A percentile compares a stretch with the other conserved stretches of the same genome.
These are phyloP conservation scores for Flueggea neowawraea DNA, from an alignment of 441 rosid species.

Conservation along the genomic window DNA sequence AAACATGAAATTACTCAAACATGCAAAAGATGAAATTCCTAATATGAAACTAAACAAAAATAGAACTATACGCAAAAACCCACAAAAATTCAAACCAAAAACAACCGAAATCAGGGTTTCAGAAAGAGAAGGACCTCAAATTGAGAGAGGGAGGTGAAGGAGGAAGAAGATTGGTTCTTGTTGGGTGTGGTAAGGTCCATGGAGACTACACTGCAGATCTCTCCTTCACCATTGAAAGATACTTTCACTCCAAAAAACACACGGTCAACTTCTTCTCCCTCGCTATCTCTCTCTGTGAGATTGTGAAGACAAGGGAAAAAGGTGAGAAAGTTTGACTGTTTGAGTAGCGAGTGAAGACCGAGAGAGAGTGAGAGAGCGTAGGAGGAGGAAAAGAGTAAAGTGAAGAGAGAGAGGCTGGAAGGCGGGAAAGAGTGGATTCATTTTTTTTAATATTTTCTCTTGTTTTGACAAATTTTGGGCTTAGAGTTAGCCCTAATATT, in stretches of 20 bases:
- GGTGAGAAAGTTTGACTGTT: slow-evolving; percentile 22
- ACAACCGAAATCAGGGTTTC: background rate
- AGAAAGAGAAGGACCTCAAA: slow-evolving; percentile 34
- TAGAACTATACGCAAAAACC: no score
- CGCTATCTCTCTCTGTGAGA: background rate
- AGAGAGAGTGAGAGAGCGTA: no score
- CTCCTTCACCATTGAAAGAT: background rate
- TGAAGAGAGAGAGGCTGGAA: slow-evolving; percentile 25
- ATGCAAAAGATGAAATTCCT: no score
- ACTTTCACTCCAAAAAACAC: background rate
- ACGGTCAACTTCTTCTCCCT: background rate
- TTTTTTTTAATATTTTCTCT: background rate
- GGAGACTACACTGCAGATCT: background rate
- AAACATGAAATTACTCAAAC: no score
- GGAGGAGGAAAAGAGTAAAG: background rate
- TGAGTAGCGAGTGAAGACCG: no score
- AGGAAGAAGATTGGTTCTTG: slow-evolving; percentile 26
- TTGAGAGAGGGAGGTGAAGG: slow-evolving; percentile 30
- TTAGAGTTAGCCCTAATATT: background rate
- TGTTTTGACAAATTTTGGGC: slow-evolving; percentile 8
- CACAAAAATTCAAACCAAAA: background rate
- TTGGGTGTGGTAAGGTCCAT: slow-evolving; percentile 57
- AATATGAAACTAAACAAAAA: no score
- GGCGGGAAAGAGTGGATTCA: slow-evolving; percentile 19
- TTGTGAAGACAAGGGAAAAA: background rate